Conservation (phyloP, 2,329 filamentous ascomycete genomes). For the Parafenestella ontariensis region DNA sequence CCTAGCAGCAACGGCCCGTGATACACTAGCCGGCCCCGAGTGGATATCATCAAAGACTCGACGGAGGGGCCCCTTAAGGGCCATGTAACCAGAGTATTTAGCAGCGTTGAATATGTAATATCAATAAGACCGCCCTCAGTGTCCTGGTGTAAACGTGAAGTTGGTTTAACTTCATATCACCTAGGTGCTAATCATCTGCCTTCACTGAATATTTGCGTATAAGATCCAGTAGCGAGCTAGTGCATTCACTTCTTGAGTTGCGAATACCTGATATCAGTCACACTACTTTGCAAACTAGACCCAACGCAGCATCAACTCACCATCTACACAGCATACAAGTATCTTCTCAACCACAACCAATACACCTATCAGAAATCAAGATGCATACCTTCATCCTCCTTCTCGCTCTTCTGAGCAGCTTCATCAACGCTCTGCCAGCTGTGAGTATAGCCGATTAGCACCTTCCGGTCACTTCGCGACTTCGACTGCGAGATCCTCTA, state of each 20-base stretch:
- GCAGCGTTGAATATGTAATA: background rate
- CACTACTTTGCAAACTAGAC: background rate
- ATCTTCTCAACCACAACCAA: background rate
- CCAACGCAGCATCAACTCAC: background rate
- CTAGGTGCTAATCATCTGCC: too few species aligned
- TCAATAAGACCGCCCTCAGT: background rate
- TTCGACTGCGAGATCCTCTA: background rate
- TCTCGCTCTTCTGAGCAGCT: slow-evolving; percentile 16
- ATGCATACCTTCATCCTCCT: slow-evolving; percentile 18
- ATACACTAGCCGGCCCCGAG: too few species aligned
- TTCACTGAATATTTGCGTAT: too few species aligned
- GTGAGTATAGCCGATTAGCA: background rate
- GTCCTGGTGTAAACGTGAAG: too few species aligned
- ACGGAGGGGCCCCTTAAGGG: background rate
- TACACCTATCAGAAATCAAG: background rate
- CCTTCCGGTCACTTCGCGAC: background rate
- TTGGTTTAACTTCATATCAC: too few species aligned
- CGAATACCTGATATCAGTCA: background rate
- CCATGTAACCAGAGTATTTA: background rate
- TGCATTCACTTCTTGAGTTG: too few species aligned
- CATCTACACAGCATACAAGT: background rate
- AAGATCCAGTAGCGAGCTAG: too few species aligned
- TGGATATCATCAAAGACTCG: background rate
- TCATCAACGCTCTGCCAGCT: slow-evolving; percentile 11
- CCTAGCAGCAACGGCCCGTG: too few species aligned